phyloP scores from a whole-genome alignment of 805 yeast species.

The Zygotorulaspora danielsina region DNA sequence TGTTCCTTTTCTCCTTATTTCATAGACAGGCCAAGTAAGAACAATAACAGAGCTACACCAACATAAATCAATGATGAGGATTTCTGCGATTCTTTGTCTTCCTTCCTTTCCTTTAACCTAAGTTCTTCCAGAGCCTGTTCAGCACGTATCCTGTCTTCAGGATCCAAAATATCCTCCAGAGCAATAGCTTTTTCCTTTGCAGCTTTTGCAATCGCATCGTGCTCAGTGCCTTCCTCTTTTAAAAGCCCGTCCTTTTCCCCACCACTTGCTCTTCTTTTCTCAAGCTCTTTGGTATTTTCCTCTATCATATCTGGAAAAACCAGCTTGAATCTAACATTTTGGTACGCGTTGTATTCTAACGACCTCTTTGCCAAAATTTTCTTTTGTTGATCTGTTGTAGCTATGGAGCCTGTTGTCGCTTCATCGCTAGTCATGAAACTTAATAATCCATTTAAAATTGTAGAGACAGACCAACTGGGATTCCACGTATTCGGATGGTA shows the following conservation, averaged over 20 bases:
- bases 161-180: constrained; percentile 47
- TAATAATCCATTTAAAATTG: constrained; percentile 79
- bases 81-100: constrained; percentile 9
- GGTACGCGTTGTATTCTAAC: constrained; percentile 52
- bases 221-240: constrained; percentile 12
- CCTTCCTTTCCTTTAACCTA: constrained; percentile 9
- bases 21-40: constrained; percentile 32
- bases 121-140: constrained; percentile 26
- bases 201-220: constrained; percentile 30
- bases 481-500: constrained; percentile 95
- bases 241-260: constrained; percentile 7
- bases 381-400: constrained; percentile 57
- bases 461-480: constrained; percentile 92
- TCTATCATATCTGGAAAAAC: constrained; percentile 68
- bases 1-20: constrained; percentile 16
- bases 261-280: constrained; percentile 18
- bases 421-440: constrained; percentile 92
- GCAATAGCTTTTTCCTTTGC: constrained; percentile 34
- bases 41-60: constrained; percentile 35
- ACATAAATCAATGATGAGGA: constrained; percentile 28
- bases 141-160: constrained; percentile 66
- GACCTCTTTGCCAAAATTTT: constrained; percentile 55
- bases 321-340: constrained; percentile 52
- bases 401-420: constrained; percentile 76
- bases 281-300: constrained; percentile 25